Percentiles rank a stretch among this genome's conserved stretches.
phyloP scores from a whole-genome alignment of 2,329 filamentous ascomycete species.

The Penicillium fuscoglaucum region DNA sequence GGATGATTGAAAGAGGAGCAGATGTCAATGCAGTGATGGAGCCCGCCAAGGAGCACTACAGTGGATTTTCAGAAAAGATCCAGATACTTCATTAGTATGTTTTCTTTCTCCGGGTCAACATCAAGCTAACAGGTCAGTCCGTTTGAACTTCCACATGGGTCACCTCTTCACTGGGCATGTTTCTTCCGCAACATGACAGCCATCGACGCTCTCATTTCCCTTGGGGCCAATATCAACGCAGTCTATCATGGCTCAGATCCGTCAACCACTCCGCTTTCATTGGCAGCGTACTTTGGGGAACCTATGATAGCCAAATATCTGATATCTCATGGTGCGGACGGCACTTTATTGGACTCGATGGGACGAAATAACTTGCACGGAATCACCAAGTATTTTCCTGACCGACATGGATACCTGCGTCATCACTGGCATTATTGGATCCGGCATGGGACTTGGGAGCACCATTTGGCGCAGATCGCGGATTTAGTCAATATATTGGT shows the following conservation, averaged over 20 bases:
- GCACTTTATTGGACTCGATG: constrained; percentile 18
- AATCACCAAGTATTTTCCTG: constrained; percentile 25
- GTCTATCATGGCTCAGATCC: constrained; percentile 21
- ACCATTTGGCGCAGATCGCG: constrained; percentile 21
- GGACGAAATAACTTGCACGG: constrained; percentile 28
- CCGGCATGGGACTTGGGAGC: constrained; percentile 29
- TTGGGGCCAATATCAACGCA: constrained; percentile 28
- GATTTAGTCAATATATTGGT: constrained; percentile 16
- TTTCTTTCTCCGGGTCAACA: background rate
- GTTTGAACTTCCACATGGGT: constrained; percentile 30
- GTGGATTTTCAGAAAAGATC: constrained; percentile 22
- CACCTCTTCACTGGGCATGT: constrained; percentile 32
- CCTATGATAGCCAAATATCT: constrained; percentile 19
- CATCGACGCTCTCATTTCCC: constrained; percentile 24
- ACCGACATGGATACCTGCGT: constrained; percentile 26
- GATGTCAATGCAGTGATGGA: constrained; percentile 24
- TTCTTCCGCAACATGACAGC: constrained; percentile 23
- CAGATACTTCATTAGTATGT: constrained; percentile 31
- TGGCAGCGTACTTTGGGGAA: constrained; percentile 28
- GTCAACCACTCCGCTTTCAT: constrained; percentile 26
- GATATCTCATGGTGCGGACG: constrained; percentile 26
- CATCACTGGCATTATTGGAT: constrained; percentile 35
- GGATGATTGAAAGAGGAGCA: constrained; percentile 24
- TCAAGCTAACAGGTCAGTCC: constrained; percentile 21
- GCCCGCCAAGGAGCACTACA: constrained; percentile 21